These are phyloP conservation scores for Carex myosuroides DNA, from an alignment of 176 grass and related monocot species.

Conservation along the genomic window DNA sequence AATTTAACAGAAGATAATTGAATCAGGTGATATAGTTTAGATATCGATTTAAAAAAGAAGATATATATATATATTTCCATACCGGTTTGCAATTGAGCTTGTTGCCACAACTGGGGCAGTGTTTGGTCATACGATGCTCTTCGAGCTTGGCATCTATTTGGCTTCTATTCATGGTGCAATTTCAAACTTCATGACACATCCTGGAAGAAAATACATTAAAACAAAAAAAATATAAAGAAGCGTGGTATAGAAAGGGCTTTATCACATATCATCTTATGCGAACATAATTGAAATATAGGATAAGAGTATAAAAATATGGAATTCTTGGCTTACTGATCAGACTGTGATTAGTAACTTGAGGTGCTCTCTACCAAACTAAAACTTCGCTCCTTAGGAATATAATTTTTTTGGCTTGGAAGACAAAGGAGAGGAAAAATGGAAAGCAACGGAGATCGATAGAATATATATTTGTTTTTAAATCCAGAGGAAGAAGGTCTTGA, in stretches of 20 bases:
- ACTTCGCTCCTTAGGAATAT: not conserved
- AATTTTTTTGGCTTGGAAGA: not conserved
- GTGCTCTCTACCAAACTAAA: not conserved
- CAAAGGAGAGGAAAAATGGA: not conserved
- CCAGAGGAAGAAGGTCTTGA: not conserved
- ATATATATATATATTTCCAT: conserved; percentile 14
- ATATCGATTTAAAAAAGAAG: not conserved
- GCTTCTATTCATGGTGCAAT: conserved; percentile 21
- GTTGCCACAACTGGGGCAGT: conserved; percentile 83
- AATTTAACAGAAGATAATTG: not conserved
- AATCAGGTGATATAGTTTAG: not conserved
- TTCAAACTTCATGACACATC: conserved; percentile 18
- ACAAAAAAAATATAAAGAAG: not conserved
- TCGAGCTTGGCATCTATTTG: conserved; percentile 84
- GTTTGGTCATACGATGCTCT: conserved; percentile 84
- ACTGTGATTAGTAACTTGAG: not conserved
- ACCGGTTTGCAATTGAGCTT: conserved; percentile 88
- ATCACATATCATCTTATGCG: not conserved
- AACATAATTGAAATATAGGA: not conserved
- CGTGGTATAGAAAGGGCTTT: not conserved
- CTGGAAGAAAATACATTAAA: not conserved
- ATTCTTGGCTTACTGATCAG: conserved; percentile 14
- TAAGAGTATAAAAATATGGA: not conserved
- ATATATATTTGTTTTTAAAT: not conserved
- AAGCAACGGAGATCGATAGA: not conserved